Evolutionary conservation across 805 yeast species (phyloP).

Genomic region (Starmerella sp.): DNA sequence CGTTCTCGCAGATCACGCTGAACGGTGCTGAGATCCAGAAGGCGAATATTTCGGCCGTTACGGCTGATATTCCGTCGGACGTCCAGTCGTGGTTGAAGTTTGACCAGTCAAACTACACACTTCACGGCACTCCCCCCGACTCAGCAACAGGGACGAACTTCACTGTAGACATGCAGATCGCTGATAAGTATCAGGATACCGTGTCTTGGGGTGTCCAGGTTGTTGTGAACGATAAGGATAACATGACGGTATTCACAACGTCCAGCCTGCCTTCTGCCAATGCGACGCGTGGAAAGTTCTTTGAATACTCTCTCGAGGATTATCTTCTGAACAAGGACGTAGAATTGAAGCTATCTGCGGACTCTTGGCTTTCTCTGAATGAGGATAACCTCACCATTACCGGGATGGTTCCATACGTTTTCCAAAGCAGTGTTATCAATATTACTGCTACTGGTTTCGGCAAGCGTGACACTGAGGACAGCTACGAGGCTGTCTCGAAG

Average conservation of each 20-base stretch:
- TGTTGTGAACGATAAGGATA: conserved; percentile 19
- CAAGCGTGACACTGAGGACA: conserved; percentile 10
- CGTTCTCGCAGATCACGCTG: conserved; percentile 49
- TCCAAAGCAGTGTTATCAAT: conserved; percentile 31
- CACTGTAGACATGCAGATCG: conserved; percentile 35
- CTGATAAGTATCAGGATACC: conserved; percentile 29
- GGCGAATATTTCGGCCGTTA: conserved; percentile 45
- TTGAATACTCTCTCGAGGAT: conserved; percentile 49
- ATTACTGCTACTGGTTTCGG: conserved; percentile 48
- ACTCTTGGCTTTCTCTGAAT: conserved; percentile 53
- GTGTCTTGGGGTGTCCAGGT: conserved; percentile 25
- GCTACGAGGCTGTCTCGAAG: conserved; percentile 26
- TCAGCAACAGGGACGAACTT: conserved; percentile 31
- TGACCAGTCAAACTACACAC: conserved; percentile 47
- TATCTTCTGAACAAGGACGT: conserved; percentile 37
- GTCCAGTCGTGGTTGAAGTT: conserved; percentile 54
- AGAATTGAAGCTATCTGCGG: conserved; percentile 31
- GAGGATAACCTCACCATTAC: conserved; percentile 50
- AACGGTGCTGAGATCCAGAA: conserved; percentile 38
- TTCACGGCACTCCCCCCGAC: conserved; percentile 55
- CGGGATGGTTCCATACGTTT: conserved; percentile 51
- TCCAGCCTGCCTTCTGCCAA: conserved; percentile 44
- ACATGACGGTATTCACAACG: conserved; percentile 34
- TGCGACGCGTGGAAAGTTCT: conserved; percentile 53
- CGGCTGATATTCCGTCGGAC: conserved; percentile 43